phyloP scores from a whole-genome alignment of 73 alveolate species.

The Urostyla sp. region DNA sequence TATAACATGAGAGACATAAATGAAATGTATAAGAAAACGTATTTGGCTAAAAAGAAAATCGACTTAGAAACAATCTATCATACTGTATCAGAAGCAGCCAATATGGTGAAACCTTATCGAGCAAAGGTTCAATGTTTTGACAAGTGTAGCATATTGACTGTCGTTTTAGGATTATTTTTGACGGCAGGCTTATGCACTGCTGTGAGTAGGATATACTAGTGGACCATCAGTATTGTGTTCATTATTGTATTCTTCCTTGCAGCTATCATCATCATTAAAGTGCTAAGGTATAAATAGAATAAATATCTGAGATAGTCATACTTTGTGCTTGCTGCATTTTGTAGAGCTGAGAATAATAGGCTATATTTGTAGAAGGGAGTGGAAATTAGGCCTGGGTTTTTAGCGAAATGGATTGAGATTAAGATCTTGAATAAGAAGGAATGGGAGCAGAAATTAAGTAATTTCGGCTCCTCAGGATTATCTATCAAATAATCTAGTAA shows the following conservation, averaged over 20 bases:
- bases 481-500: no score
- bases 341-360: slow-evolving; percentile 49
- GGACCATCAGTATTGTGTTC: slow-evolving; percentile 31
- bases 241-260: slow-evolving; percentile 19
- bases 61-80: not conserved
- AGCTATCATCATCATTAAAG: slow-evolving; percentile 5
- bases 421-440: no score
- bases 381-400: slow-evolving; percentile 51
- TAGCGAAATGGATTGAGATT: slow-evolving; percentile 45
- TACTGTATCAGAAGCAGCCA: slow-evolving; percentile 4
- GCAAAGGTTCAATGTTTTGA: slow-evolving; percentile 33
- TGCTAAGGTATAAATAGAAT: slow-evolving; percentile 13
- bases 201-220: not conserved
- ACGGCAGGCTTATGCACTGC: slow-evolving; percentile 15
- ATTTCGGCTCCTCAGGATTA: no score
- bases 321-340: slow-evolving; percentile 25
- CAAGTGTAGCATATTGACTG: not conserved
- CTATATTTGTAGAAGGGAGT: not conserved
- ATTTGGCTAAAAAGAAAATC: not conserved
- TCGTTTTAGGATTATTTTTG: slow-evolving; percentile 2
- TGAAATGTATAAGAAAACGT: not conserved
- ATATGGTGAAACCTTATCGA: slow-evolving; percentile 1
- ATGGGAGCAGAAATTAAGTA: no score
- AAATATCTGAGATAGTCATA: slow-evolving; percentile 35
- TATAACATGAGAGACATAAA: not conserved